These are phyloP conservation scores for Schwanniomyces etchellsii DNA, from an alignment of 1,139 yeast genomes.

Conservation along the genomic window DNA sequence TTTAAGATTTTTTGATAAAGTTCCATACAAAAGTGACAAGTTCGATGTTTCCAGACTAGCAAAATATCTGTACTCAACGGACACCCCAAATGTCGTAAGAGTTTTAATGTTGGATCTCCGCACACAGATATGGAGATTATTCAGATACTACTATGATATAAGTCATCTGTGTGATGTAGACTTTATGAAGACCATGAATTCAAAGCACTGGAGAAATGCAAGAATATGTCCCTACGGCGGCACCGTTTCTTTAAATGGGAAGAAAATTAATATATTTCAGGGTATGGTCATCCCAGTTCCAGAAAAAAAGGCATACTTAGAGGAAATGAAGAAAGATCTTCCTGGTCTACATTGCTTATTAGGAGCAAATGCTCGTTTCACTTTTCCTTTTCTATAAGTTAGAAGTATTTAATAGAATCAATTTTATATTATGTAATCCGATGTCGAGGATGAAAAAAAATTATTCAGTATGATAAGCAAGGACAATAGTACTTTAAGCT, in stretches of 20 bases:
- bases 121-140: conserved; percentile 41
- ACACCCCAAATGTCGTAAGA: conserved; percentile 26
- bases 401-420: background rate
- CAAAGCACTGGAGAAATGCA: conserved; percentile 24
- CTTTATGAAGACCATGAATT: conserved; percentile 18
- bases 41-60: conserved; percentile 33
- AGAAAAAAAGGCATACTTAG: conserved; percentile 22
- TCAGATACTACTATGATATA: conserved; percentile 30
- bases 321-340: conserved; percentile 13
- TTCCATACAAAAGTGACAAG: conserved; percentile 26
- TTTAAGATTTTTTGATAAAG: conserved; percentile 26
- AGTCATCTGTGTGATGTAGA: conserved; percentile 17
- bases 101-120: conserved; percentile 33
- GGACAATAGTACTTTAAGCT: background rate
- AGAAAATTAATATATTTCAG: conserved; percentile 32
- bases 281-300: conserved; percentile 32
- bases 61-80: conserved; percentile 23
- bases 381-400: conserved; percentile 28
- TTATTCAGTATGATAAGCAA: conserved; percentile 1
- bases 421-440: background rate
- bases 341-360: conserved; percentile 20
- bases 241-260: conserved; percentile 29
- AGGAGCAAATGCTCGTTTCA: conserved; percentile 35
- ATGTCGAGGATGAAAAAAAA: conserved; percentile 20
- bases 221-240: conserved; percentile 29